Percentiles rank a stretch among this genome's conserved stretches.
Evolutionary conservation across 2,329 filamentous ascomycete genomes (phyloP).

Genomic region (Cladophialophora chaetospira): DNA sequence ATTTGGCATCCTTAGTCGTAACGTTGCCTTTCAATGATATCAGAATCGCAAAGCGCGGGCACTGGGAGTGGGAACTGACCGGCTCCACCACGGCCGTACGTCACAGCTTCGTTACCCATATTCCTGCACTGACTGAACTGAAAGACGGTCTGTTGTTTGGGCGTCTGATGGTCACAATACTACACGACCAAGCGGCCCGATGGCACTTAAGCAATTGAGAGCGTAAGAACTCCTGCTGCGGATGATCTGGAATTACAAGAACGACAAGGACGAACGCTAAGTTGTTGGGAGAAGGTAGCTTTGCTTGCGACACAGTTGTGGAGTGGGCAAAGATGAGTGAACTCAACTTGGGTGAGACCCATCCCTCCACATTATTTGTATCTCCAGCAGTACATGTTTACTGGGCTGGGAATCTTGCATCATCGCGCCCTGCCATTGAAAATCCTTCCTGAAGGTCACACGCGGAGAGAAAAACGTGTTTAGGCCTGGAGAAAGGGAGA

Average conservation of each 20-base stretch:
- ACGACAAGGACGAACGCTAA: neutral
- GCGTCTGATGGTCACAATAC: too few species aligned
- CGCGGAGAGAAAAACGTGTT: constrained; percentile 23
- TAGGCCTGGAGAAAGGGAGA: neutral
- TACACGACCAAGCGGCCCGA: too few species aligned
- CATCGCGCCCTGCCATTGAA: constrained; percentile 9
- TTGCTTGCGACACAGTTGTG: neutral
- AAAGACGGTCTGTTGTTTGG: too few species aligned
- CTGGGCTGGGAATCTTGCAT: constrained; percentile 6
- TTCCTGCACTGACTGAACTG: too few species aligned
- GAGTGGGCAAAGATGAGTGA: neutral
- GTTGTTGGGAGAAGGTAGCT: neutral
- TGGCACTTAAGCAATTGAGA: too few species aligned
- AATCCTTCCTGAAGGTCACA: constrained; percentile 24
- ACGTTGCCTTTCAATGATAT: constrained; percentile 60
- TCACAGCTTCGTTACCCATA: constrained; percentile 15
- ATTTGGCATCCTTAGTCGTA: constrained; percentile 52
- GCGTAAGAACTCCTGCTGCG: neutral
- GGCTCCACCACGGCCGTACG: constrained; percentile 32
- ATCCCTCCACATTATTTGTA: neutral
- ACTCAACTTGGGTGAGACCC: neutral
- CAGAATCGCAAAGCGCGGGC: neutral
- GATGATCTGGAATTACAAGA: neutral
- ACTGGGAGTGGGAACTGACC: constrained; percentile 21
- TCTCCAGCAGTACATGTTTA: neutral